phyloP scores from a whole-genome alignment of 2,329 filamentous ascomycete species.

The Bisporella sp. region DNA sequence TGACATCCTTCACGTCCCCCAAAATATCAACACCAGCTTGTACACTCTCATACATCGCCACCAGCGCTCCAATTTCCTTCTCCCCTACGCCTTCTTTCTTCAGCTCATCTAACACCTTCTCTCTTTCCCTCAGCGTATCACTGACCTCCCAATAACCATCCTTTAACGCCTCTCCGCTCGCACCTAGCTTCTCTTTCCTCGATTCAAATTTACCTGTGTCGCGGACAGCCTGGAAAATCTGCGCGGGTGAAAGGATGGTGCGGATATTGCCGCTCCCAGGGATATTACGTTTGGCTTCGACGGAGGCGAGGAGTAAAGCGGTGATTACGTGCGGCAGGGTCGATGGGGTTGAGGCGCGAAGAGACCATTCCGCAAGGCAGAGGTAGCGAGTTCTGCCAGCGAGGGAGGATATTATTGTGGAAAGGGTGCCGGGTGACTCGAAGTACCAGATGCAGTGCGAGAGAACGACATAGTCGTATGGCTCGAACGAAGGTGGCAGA shows the following conservation, averaged over 20 bases:
- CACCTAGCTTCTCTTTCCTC: slow-evolving; percentile 14
- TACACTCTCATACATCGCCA: slow-evolving; percentile 18
- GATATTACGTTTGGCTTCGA: slow-evolving; percentile 36
- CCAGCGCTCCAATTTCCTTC: slow-evolving; percentile 25
- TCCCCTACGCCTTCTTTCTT: slow-evolving; percentile 22
- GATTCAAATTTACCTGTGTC: slow-evolving; percentile 8
- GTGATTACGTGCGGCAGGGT: slow-evolving; percentile 44
- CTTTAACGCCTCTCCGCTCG: slow-evolving; percentile 32
- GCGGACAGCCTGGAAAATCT: slow-evolving; percentile 26
- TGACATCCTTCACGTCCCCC: slow-evolving; percentile 25
- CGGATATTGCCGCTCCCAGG: slow-evolving; percentile 39
- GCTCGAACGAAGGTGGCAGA: slow-evolving; percentile 10
- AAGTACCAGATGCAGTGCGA: slow-evolving; percentile 50
- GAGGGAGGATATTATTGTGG: slow-evolving; percentile 30
- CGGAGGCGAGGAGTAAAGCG: slow-evolving; percentile 35
- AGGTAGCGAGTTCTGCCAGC: slow-evolving; percentile 29
- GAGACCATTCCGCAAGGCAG: slow-evolving; percentile 40
- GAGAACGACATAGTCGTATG: slow-evolving; percentile 41
- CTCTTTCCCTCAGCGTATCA: slow-evolving; percentile 21
- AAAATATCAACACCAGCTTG: slow-evolving; percentile 8
- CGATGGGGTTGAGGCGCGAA: slow-evolving; percentile 32
- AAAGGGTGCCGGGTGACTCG: slow-evolving; percentile 29
- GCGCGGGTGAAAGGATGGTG: slow-evolving; percentile 35
- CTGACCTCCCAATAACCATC: slow-evolving; percentile 42
- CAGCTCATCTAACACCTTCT: slow-evolving; percentile 28